Base-by-base conservation (phyloP, 2,329 filamentous ascomycete species). In the Emergomyces pasteurianus region DNA sequence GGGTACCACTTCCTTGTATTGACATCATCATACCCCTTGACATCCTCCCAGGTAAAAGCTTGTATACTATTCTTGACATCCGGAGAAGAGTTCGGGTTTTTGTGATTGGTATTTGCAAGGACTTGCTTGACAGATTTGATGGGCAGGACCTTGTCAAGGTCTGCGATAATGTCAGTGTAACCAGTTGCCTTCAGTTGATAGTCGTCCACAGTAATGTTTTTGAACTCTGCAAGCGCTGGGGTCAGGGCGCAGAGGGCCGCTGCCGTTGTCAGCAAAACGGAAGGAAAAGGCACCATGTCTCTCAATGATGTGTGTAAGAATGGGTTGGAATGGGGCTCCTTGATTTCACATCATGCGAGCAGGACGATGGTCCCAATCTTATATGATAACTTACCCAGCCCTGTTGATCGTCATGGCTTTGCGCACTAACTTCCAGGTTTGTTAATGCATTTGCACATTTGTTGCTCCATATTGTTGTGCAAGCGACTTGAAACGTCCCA, bases 1-100 rank as follows among this genome's bases (percentile, higher is more conserved):
- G 73, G 73, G 21, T 67, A 58, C 72, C 72, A 75, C 60, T 74
- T 71, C 3, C 58, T 63, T 0, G 72, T 74, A 42, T 67, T 65
- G 53, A 66, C 55, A 62, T 74, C 73, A 52, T 72, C 67, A 38
- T 67, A 70, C 28, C 68, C 68, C 10, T 52, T 21, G 28, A 43
- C 23, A 26, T 59, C 23, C 47, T 59, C 58, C 58, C 58, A 59
- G n/a, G 58, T 59, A 53, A 38, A 59, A n/a, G 47, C 31, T 6
- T 12, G 8, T n/a, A 54, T 10, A 16, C 6, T 31, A 36, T 54
- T 14, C 10, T 38, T 53, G 3, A 59, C 58, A 3, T 42, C 34
- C 1, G 58, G 58, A 42, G 31, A 40, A 36, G 58, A 59, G 31
- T 38, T 16, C 31, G 58, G 58, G 47, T 59, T 59, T 21, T 26